phyloP scores from a whole-genome alignment of 768 basidiomycete species.

The Leccinellum luteum region DNA sequence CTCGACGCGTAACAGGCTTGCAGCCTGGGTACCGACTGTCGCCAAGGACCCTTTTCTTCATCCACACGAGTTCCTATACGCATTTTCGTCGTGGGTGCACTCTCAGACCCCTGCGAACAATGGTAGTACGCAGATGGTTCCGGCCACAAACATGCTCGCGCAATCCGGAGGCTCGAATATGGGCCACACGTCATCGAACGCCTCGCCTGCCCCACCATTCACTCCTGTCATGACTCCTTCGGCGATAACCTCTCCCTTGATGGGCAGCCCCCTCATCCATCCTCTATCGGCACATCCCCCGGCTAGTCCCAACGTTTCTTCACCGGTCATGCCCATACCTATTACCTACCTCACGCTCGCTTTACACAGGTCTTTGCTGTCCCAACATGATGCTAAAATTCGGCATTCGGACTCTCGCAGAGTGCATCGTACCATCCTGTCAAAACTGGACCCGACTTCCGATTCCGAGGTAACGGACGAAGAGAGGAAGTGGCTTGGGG shows the following conservation, averaged over 20 bases:
- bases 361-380: slow-evolving; percentile 21
- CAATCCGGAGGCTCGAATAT: slow-evolving; percentile 15
- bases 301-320: slow-evolving; percentile 14
- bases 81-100: slow-evolving; percentile 37
- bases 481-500: slow-evolving; percentile 30
- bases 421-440: slow-evolving; percentile 60
- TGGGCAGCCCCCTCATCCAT: slow-evolving; percentile 5
- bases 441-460: slow-evolving; percentile 47
- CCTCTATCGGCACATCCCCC: slow-evolving; percentile 7
- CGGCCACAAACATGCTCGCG: slow-evolving; percentile 27
- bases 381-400: slow-evolving; percentile 28
- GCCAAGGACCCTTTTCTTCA: slow-evolving; percentile 82
- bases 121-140: slow-evolving; percentile 24
- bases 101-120: slow-evolving; percentile 16
- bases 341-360: slow-evolving; percentile 25
- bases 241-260: slow-evolving; percentile 7
- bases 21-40: slow-evolving; percentile 44
- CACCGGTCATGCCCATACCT: not conserved
- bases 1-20: slow-evolving; percentile 66
- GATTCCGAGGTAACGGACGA: slow-evolving; percentile 33
- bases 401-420: slow-evolving; percentile 52
- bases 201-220: slow-evolving; percentile 18
- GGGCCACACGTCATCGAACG: slow-evolving; percentile 13
- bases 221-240: slow-evolving; percentile 1
- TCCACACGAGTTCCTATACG: slow-evolving; percentile 53